phyloP scores from a whole-genome alignment of 1,139 yeast genomes.

The Magnusiomyces clavatus region DNA sequence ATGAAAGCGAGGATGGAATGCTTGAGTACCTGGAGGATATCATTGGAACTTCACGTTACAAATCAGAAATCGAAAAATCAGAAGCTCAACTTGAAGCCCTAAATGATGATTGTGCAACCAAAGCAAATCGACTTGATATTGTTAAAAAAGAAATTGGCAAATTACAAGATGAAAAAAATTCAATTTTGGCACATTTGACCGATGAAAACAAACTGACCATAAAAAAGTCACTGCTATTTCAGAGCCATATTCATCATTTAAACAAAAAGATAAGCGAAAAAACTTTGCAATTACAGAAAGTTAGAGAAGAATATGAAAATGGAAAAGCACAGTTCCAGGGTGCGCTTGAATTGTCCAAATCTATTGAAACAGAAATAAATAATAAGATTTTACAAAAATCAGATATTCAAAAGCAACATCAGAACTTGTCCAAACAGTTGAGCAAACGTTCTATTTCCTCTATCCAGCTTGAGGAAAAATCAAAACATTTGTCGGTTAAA shows the following conservation, averaged over 20 bases:
- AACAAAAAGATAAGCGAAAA: conserved; percentile 37
- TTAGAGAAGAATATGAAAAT: conserved; percentile 38
- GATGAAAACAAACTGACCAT: conserved; percentile 56
- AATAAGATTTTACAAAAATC: conserved; percentile 30
- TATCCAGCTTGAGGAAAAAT: conserved; percentile 68
- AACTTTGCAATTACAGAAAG: conserved; percentile 40
- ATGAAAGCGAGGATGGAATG: conserved; percentile 86
- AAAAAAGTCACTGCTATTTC: conserved; percentile 51
- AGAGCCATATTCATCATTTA: conserved; percentile 42
- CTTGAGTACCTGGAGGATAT: conserved; percentile 93
- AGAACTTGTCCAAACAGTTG: conserved; percentile 21
- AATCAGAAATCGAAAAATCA: conserved; percentile 63
- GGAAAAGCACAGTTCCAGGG: conserved; percentile 40
- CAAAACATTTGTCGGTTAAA: conserved; percentile 53
- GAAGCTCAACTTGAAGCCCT: conserved; percentile 53
- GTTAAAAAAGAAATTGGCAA: conserved; percentile 70
- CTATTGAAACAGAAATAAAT: conserved; percentile 33
- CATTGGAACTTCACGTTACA: conserved; percentile 86
- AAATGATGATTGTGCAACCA: conserved; percentile 74
- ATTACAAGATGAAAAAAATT: conserved; percentile 61
- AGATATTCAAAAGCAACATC: conserved; percentile 22
- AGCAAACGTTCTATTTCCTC: conserved; percentile 37
- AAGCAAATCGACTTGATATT: conserved; percentile 68
- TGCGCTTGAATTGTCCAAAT: conserved; percentile 35
- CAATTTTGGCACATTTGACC: conserved; percentile 58